Conservation (phyloP, 2,329 filamentous ascomycete species). For the Fusarium pseudocircinatum region DNA sequence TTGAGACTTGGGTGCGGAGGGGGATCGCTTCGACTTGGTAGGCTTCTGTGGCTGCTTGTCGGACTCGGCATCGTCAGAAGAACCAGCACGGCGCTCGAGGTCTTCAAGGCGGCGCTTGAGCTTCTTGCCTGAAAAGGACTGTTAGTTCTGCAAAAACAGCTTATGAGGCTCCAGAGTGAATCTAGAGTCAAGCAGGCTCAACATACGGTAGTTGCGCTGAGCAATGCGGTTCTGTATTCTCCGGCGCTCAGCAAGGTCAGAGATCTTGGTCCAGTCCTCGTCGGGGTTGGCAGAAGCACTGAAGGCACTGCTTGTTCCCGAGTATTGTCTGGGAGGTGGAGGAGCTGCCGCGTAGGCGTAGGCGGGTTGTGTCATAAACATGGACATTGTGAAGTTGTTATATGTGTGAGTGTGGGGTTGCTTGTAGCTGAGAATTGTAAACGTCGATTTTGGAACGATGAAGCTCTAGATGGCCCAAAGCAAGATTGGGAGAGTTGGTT, state of each 20-base stretch:
- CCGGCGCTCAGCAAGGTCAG: conserved; percentile 91
- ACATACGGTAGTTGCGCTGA: conserved; percentile 94
- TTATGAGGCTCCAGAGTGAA: not conserved
- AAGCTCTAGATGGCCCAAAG: conserved; percentile 28
- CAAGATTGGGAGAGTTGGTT: conserved; percentile 10
- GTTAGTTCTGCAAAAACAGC: conserved; percentile 19
- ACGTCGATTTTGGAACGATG: conserved; percentile 24
- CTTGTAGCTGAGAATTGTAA: conserved; percentile 11
- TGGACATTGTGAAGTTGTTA: conserved; percentile 45
- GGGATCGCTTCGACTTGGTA: conserved; percentile 47
- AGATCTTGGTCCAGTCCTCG: conserved; percentile 99
- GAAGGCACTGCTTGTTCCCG: conserved; percentile 90
- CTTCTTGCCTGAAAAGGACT: conserved; percentile 76
- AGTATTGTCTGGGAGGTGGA: conserved; percentile 70
- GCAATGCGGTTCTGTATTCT: conserved; percentile 98
- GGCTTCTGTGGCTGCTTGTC: conserved; percentile 43
- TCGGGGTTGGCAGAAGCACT: conserved; percentile 94
- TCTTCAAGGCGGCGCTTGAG: conserved; percentile 90
- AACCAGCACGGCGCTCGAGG: conserved; percentile 79
- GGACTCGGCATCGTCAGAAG: conserved; percentile 57
- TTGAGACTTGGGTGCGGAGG: conserved; percentile 43
- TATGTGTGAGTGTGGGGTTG: conserved; percentile 12
- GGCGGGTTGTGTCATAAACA: conserved; percentile 50
- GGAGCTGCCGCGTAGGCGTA: conserved; percentile 47
- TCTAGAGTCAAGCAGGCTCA: conserved; percentile 4